A percentile compares a stretch with the other conserved stretches of the same genome.
Evolutionary conservation across 805 yeast species (phyloP).

Genomic region (Nakazawaea wyomingensis): DNA sequence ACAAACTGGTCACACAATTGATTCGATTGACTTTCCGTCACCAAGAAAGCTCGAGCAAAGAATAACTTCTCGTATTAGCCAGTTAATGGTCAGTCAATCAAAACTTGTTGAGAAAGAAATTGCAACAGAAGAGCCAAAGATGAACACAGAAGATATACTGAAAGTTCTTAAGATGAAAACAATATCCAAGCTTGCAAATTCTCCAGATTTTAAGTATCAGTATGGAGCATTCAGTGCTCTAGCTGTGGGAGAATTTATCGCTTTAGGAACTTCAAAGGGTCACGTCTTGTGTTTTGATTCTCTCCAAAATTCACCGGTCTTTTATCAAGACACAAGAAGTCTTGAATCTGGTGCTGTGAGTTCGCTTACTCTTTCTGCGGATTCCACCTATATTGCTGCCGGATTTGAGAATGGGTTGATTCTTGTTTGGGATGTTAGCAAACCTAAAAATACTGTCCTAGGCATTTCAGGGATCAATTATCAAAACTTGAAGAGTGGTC

Average conservation of each 20-base stretch:
- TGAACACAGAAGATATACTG: not conserved
- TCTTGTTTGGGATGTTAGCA: conserved; percentile 58
- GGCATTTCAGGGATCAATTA: conserved; percentile 25
- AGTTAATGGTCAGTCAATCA: not conserved
- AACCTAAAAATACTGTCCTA: conserved; percentile 24
- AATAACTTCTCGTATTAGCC: conserved; percentile 7
- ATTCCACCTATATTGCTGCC: conserved; percentile 63
- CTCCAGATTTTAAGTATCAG: conserved; percentile 16
- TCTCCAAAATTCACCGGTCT: conserved; percentile 49
- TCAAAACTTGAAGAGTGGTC: conserved; percentile 16
- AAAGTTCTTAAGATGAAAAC: conserved; percentile 19
- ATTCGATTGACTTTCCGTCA: too few relatives aligned
- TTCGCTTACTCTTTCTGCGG: conserved; percentile 55
- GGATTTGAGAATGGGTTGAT: conserved; percentile 67
- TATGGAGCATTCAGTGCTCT: conserved; percentile 51
- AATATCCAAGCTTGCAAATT: conserved; percentile 18
- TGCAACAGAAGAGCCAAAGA: not conserved
- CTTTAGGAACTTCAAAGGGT: conserved; percentile 71
- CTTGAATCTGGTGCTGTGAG: conserved; percentile 44
- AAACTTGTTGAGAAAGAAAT: not conserved
- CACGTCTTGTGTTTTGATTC: conserved; percentile 61
- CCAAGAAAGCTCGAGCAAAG: conserved; percentile 4
- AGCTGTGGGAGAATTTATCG: conserved; percentile 40
- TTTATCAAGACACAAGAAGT: conserved; percentile 28
- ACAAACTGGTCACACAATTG: too few relatives aligned